phyloP scores from a whole-genome alignment of 306 rosid species.

The Quillaja saponaria region DNA sequence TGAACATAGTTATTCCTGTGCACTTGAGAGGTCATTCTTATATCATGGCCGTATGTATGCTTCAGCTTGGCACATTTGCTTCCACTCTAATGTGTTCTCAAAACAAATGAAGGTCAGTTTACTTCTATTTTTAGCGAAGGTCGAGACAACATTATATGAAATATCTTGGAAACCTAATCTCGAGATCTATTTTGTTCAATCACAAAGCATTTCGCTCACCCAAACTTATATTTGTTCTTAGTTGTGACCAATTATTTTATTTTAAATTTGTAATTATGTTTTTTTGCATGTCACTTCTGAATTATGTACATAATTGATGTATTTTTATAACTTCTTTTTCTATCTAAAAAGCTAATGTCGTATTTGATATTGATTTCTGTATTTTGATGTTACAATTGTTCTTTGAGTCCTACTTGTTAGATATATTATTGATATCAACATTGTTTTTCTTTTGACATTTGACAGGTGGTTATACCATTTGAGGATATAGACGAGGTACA shows the following conservation, averaged over 20 bases:
- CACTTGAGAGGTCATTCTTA: constrained; percentile 98
- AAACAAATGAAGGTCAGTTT: constrained; percentile 95
- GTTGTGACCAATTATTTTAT: too few species aligned
- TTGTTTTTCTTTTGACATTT: constrained; percentile 26
- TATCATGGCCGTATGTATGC: constrained; percentile 98
- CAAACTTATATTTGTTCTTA: too few species aligned
- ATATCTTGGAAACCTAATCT: constrained; percentile 9
- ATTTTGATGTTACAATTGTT: constrained; percentile 20
- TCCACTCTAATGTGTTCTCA: constrained; percentile 94
- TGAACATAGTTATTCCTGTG: constrained; percentile 95
- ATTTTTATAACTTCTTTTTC: neutral
- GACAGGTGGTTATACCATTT: constrained; percentile 82
- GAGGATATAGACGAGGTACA: constrained; percentile 89
- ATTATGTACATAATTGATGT: neutral
- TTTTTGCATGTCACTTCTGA: constrained; percentile 1
- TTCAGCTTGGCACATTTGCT: constrained; percentile 93
- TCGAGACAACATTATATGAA: constrained; percentile 21
- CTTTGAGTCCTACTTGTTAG: constrained; percentile 5
- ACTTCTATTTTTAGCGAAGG: constrained; percentile 15
- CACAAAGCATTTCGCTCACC: too few species aligned
- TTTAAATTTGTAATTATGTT: neutral
- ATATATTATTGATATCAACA: neutral
- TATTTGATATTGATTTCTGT: constrained; percentile 18
- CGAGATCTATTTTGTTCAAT: too few species aligned
- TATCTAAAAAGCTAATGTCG: neutral